Evolutionary conservation across 2,329 filamentous ascomycete species (phyloP).

Genomic region (Thelonectria discophora): DNA sequence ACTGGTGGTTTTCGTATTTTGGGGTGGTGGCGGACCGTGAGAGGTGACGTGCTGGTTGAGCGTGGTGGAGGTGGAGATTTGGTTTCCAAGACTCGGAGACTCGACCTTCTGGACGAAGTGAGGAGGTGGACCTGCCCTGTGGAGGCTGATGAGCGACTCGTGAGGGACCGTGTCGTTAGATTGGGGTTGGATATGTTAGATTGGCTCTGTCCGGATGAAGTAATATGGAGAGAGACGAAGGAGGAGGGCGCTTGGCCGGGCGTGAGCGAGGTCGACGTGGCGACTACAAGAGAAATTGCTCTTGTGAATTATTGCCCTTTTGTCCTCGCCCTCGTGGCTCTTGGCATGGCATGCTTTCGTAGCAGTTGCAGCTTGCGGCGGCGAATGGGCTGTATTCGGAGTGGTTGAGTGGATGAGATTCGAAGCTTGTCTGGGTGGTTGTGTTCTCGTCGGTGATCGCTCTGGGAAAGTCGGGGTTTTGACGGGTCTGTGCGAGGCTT

Average conservation of each 20-base stretch:
- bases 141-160: conserved; percentile 11
- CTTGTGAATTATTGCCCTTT: conserved; percentile 3
- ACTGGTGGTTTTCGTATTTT: conserved; percentile 25
- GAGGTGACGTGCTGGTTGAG: conserved; percentile 15
- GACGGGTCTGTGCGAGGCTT: conserved; percentile 33
- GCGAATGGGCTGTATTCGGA: conserved; percentile 2
- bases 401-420: conserved; percentile 10
- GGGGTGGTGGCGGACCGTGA: conserved; percentile 19
- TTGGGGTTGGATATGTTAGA: conserved; percentile 14
- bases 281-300: conserved; percentile 10
- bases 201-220: background rate
- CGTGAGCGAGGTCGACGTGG: background rate
- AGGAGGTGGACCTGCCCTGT: conserved; percentile 31
- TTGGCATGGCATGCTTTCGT: conserved; percentile 1
- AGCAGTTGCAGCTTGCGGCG: background rate
- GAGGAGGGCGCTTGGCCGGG: background rate
- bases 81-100: background rate
- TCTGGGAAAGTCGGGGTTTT: conserved; percentile 22
- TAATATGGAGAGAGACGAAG: background rate
- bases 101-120: background rate
- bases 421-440: conserved; percentile 3
- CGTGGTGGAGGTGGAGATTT: conserved; percentile 22
- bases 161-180: conserved; percentile 21
- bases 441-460: conserved; percentile 20
- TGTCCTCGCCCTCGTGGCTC: background rate